Evolutionary conservation across 2,329 filamentous ascomycete genomes (phyloP), one percentile per base, ranked within the genome.

Genomic region (Botryotinia convoluta): DNA sequence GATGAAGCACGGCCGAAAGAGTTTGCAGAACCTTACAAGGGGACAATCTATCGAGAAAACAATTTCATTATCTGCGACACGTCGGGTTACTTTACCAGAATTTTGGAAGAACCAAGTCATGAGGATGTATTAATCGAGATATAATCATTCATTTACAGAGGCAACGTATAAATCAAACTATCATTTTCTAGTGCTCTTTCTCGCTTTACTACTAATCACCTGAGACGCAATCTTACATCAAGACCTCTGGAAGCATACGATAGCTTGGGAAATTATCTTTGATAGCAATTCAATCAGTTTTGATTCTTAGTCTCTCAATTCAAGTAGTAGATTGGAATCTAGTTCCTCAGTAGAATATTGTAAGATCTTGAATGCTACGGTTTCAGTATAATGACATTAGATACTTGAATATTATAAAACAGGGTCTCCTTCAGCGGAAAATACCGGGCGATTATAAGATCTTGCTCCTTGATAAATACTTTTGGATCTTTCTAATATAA

Each of bases 251-350:
- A 29, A 54, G 6, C 5, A 9, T 3, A 18, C 4, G 12, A 18
- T 29, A 54, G 12, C 1, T 29, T 29, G n/a, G 1, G 3, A 16
- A 8, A 29, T 16, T 12, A 8, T 54, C 0, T 18, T 29, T 29
- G 14, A n/a, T 29, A 7, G n/a, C n/a, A 29, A 3, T 54, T 54
- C 3, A 2, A 29, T 29, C 7, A 8, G 6, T 29, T 18, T 29
- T 29, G n/a, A n/a, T 51, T n/a, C 4, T 2, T n/a, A 7, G 6
- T 26, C 4, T 14, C 26, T 51, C 6, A 6, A 51, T 14, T 14
- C 4, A n/a, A n/a, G 26, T n/a, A 6, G 12, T n/a, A 14, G 12
- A 7, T n/a, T 51, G 2, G 0, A n/a, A 3, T n/a, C 26, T n/a
- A 14, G 26, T 0, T 51, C 10, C 48, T 51, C 10, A 7, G 2